Evolutionary conservation across 257 asterid species (phyloP).

Genomic region (Forsythia viridissima): DNA sequence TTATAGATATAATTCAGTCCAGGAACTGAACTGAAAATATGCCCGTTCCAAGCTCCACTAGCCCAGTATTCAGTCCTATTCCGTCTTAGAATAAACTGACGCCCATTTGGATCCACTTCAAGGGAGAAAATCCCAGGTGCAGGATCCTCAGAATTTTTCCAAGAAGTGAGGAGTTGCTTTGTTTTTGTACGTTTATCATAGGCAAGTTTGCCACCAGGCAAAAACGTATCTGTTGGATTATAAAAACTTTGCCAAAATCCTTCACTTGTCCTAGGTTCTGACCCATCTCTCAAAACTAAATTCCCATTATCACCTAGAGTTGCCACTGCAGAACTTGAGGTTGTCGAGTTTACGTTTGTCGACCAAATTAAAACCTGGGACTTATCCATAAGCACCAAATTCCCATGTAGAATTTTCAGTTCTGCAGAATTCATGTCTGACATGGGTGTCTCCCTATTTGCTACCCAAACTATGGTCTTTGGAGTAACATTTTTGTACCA

Average conservation of each 20-base stretch:
- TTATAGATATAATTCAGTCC: constrained; percentile 30
- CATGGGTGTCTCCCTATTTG: constrained; percentile 16
- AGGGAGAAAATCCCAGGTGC: constrained; percentile 22
- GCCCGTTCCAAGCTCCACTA: constrained; percentile 24
- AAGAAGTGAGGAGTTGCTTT: constrained; percentile 12
- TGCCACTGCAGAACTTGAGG: constrained; percentile 6
- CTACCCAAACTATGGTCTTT: constrained; percentile 27
- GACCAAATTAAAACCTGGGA: constrained; percentile 16
- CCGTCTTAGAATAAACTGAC: constrained; percentile 16
- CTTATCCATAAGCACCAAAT: constrained; percentile 15
- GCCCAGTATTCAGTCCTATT: constrained; percentile 21
- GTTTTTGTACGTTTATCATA: not conserved
- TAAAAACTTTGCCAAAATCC: constrained; percentile 24
- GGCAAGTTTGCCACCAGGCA: constrained; percentile 12
- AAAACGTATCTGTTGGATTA: constrained; percentile 17
- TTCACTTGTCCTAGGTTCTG: not conserved
- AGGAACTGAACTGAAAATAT: constrained; percentile 19
- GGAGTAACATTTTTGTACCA: constrained; percentile 13
- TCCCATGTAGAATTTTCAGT: constrained; percentile 12
- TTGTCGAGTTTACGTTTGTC: constrained; percentile 6
- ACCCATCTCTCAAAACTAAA: constrained; percentile 18
- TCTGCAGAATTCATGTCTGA: constrained; percentile 14
- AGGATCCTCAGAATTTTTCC: constrained; percentile 27
- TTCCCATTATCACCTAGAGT: constrained; percentile 23
- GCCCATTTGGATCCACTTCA: constrained; percentile 12